Percentiles rank a stretch among this genome's conserved stretches.
Conservation (phyloP, 441 rosid genomes). For the Pelargonium australe region DNA sequence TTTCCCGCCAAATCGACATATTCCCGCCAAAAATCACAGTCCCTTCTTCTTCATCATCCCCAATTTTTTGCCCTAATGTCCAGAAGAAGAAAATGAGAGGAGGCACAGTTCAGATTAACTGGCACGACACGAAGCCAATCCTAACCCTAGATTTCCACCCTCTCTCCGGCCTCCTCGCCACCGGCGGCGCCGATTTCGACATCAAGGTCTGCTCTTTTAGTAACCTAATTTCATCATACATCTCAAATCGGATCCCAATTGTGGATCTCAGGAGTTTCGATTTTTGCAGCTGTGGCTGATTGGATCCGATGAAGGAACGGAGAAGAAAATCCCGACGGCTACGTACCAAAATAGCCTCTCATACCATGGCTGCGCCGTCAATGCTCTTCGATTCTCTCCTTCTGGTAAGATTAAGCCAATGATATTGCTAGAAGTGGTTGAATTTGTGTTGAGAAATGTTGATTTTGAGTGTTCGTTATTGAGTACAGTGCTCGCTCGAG, state of each 20-base stretch:
- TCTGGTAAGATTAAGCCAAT: conserved; percentile 40
- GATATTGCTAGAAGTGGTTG: background rate
- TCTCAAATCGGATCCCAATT: background rate
- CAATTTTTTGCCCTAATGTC: background rate
- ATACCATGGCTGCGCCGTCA: conserved; percentile 76
- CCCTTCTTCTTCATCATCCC: background rate
- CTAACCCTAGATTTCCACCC: conserved; percentile 84
- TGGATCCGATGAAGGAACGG: conserved; percentile 38
- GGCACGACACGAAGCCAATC: conserved; percentile 86
- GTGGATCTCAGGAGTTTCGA: background rate
- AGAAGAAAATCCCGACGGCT: conserved; percentile 58
- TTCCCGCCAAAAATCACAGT: background rate
- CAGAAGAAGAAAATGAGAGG: conserved; percentile 45
- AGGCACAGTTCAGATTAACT: conserved; percentile 81
- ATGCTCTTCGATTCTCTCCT: conserved; percentile 71
- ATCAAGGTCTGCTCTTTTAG: conserved; percentile 47
- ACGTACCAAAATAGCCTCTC: conserved; percentile 66
- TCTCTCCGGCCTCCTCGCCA: conserved; percentile 72
- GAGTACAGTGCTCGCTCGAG: background rate
- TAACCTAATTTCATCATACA: background rate
- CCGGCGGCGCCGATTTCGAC: conserved; percentile 91
- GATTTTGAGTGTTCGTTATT: background rate
- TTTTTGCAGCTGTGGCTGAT: conserved; percentile 62
- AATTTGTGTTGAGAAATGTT: background rate
- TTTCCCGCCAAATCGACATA: background rate